phyloP scores from a whole-genome alignment of 106 monocot species.

The Dendrobium huoshanense region DNA sequence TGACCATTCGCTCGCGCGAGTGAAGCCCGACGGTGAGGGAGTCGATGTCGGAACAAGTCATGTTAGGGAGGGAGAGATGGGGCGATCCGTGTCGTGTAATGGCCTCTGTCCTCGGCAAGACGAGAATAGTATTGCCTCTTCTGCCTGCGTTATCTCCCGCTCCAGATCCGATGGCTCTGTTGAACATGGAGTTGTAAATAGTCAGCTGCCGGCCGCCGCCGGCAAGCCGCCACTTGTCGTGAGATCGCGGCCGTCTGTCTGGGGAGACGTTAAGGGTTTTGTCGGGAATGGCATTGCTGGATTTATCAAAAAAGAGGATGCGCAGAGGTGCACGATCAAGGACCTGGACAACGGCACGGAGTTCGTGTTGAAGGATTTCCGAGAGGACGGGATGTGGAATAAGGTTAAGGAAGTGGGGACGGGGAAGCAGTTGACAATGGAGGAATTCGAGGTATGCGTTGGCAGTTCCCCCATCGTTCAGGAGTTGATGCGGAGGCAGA shows the following conservation, averaged over 20 bases:
- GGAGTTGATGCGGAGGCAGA: slow-evolving; percentile 85
- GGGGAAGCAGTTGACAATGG: slow-evolving; percentile 70
- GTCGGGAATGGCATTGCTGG: neutral
- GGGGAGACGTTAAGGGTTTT: neutral
- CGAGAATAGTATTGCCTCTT: neutral
- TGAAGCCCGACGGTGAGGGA: neutral
- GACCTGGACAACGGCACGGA: slow-evolving; percentile 75
- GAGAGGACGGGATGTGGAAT: slow-evolving; percentile 68
- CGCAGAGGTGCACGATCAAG: slow-evolving; percentile 49
- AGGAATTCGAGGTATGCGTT: slow-evolving; percentile 79
- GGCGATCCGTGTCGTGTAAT: slow-evolving; percentile 24
- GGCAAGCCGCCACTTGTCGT: slow-evolving; percentile 16
- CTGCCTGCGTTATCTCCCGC: slow-evolving; percentile 3
- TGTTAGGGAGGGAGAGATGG: slow-evolving; percentile 14
- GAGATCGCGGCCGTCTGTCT: slow-evolving; percentile 5
- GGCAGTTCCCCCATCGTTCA: slow-evolving; percentile 86
- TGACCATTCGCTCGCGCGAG: slow-evolving; percentile 37
- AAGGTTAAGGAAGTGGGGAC: slow-evolving; percentile 65
- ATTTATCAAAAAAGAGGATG: slow-evolving; percentile 9
- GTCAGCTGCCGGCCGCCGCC: slow-evolving; percentile 4
- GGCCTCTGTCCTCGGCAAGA: neutral
- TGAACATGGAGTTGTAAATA: slow-evolving; percentile 14
- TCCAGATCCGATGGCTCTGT: slow-evolving; percentile 39
- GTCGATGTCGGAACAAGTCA: neutral
- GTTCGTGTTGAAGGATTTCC: slow-evolving; percentile 76